Percentiles rank a stretch among this genome's conserved stretches.
phyloP scores from a whole-genome alignment of 2,329 filamentous ascomycete genomes.

The Botrytis deweyae region DNA sequence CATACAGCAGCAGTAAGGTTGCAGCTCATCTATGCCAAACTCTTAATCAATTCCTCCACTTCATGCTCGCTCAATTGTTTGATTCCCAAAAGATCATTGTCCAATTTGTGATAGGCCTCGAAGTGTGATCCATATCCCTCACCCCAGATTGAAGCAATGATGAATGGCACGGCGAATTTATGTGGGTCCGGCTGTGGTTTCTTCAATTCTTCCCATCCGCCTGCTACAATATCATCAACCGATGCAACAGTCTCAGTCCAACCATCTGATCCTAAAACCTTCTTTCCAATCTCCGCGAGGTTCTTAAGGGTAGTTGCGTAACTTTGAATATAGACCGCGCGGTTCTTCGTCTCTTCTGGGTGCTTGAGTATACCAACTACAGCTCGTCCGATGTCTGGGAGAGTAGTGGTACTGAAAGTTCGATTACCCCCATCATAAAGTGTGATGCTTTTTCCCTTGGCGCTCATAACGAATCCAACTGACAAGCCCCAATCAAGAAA shows the following conservation, averaged over 20 bases:
- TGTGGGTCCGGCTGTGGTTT: conserved; percentile 23
- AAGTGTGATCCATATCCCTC: conserved; percentile 36
- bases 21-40: background rate
- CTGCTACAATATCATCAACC: conserved; percentile 22
- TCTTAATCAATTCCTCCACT: conserved; percentile 35
- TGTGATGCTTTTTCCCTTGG: conserved; percentile 32
- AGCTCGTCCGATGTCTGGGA: conserved; percentile 40
- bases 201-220: conserved; percentile 30
- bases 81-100: conserved; percentile 64
- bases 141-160: conserved; percentile 38
- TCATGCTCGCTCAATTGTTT: conserved; percentile 60
- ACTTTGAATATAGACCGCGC: conserved; percentile 27
- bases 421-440: conserved; percentile 52
- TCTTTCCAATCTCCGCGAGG: conserved; percentile 26
- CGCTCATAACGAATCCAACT: conserved; percentile 9
- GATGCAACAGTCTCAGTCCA: conserved; percentile 29
- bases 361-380: conserved; percentile 41
- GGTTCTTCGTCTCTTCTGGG: conserved; percentile 34
- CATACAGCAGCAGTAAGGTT: background rate
- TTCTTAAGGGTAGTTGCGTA: conserved; percentile 28
- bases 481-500: conserved; percentile 16
- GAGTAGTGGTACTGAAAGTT: conserved; percentile 31
- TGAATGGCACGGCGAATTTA: conserved; percentile 25
- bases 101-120: conserved; percentile 41
- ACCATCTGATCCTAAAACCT: conserved; percentile 23